phyloP scores from a whole-genome alignment of 2,329 filamentous ascomycete genomes.

The Cercospora beticola region DNA sequence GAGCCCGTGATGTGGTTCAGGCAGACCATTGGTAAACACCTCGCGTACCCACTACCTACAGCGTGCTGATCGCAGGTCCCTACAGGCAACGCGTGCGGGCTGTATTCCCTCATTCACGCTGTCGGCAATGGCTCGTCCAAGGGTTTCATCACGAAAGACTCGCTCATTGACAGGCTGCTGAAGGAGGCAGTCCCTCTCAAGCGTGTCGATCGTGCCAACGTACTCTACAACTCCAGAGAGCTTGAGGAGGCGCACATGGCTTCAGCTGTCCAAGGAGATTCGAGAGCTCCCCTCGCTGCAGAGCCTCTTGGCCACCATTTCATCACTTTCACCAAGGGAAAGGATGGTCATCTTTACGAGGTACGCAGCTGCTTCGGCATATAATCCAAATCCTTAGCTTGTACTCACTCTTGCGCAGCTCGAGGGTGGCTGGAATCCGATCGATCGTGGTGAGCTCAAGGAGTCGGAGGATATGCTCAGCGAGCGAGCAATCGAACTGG shows the following conservation, averaged over 20 bases:
- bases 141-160: conserved; percentile 45
- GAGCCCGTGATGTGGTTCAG: conserved; percentile 60
- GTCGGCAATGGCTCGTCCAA: conserved; percentile 52
- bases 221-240: conserved; percentile 51
- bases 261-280: conserved; percentile 46
- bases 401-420: conserved; percentile 2
- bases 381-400: neutral
- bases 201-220: conserved; percentile 47
- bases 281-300: conserved; percentile 34
- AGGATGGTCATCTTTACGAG: conserved; percentile 50
- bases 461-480: conserved; percentile 49
- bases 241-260: conserved; percentile 48
- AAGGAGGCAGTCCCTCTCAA: conserved; percentile 46
- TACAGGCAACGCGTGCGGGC: conserved; percentile 55
- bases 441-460: conserved; percentile 44
- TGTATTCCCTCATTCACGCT: conserved; percentile 58
- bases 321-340: conserved; percentile 49
- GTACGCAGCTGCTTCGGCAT: conserved; percentile 26
- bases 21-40: conserved; percentile 44
- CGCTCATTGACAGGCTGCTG: conserved; percentile 48
- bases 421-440: conserved; percentile 46
- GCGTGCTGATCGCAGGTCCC: neutral
- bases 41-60: conserved; percentile 39
- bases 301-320: conserved; percentile 46
- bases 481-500: conserved; percentile 43